phyloP scores from a whole-genome alignment of 345 rosid genomes.

The Carallia brachiata region DNA sequence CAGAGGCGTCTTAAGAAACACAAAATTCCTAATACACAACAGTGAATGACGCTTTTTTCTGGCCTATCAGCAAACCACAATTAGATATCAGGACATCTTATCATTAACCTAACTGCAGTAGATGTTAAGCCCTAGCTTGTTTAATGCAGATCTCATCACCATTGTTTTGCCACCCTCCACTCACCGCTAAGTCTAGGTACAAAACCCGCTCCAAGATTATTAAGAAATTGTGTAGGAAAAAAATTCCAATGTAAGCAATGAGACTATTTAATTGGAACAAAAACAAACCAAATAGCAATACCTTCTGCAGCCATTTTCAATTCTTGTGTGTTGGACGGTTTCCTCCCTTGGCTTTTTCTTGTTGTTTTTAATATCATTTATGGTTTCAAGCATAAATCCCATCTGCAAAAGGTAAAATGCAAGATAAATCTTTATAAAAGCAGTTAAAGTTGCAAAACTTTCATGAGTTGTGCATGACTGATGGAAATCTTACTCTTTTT shows the following conservation, averaged over 20 bases:
- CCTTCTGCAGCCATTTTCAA: slow-evolving; percentile 96
- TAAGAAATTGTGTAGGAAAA: background rate
- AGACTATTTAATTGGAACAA: background rate
- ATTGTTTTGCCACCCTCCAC: background rate
- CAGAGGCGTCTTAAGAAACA: background rate
- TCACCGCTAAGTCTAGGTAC: too few relatives aligned
- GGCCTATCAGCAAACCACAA: background rate
- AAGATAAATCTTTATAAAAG: slow-evolving; percentile 8
- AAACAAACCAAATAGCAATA: slow-evolving; percentile 16
- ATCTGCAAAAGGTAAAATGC: slow-evolving; percentile 46
- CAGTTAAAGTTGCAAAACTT: background rate
- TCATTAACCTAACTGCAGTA: background rate
- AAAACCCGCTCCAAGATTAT: background rate
- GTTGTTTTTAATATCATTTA: slow-evolving; percentile 88
- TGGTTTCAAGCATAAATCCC: slow-evolving; percentile 96
- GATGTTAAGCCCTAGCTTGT: background rate
- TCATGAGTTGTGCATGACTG: background rate
- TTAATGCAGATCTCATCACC: background rate
- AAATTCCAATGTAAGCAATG: background rate
- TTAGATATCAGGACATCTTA: background rate
- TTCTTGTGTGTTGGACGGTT: slow-evolving; percentile 55
- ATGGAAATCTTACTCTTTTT: slow-evolving; percentile 50
- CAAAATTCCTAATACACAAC: background rate
- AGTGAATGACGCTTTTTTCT: background rate
- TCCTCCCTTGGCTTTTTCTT: slow-evolving; percentile 77